Evolutionary conservation across 805 yeast genomes (phyloP).

Genomic region (Wickerhamomyces hampshirensis): DNA sequence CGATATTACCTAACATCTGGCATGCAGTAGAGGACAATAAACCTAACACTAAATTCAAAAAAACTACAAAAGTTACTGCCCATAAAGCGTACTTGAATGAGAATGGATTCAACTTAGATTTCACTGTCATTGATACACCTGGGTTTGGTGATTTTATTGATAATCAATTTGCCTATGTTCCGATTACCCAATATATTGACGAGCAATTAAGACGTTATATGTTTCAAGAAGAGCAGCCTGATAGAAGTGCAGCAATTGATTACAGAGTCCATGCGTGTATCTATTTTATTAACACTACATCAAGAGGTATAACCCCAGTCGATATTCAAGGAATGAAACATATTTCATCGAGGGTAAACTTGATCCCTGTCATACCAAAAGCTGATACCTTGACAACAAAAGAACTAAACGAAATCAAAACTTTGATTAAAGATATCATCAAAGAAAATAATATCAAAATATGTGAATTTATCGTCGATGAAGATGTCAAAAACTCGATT

Average conservation of each 20-base stretch:
- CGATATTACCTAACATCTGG: constrained; percentile 35
- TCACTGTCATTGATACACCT: constrained; percentile 68
- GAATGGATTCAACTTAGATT: constrained; percentile 49
- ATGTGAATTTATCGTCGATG: constrained; percentile 46
- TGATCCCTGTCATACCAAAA: constrained; percentile 78
- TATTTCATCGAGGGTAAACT: constrained; percentile 65
- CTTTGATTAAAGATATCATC: constrained; percentile 44
- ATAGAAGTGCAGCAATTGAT: constrained; percentile 49
- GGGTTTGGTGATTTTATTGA: constrained; percentile 72
- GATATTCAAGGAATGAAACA: constrained; percentile 74
- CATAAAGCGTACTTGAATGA: constrained; percentile 54
- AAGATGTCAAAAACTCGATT: constrained; percentile 29
- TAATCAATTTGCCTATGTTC: constrained; percentile 62
- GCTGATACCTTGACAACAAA: constrained; percentile 65
- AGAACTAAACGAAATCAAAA: constrained; percentile 54
- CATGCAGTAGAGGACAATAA: constrained; percentile 35
- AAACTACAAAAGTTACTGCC: constrained; percentile 29
- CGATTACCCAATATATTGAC: constrained; percentile 70
- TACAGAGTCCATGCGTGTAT: constrained; percentile 79
- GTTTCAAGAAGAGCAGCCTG: constrained; percentile 77
- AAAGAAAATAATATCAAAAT: constrained; percentile 51
- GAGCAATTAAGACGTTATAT: constrained; percentile 65
- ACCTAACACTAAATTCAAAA: constrained; percentile 34
- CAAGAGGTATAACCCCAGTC: constrained; percentile 53
- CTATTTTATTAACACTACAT: constrained; percentile 73